Percentiles rank a stretch among this genome's conserved stretches.
Evolutionary conservation across 2,329 filamentous ascomycete species (phyloP).

Genomic region (Botrytis hyacinthi): DNA sequence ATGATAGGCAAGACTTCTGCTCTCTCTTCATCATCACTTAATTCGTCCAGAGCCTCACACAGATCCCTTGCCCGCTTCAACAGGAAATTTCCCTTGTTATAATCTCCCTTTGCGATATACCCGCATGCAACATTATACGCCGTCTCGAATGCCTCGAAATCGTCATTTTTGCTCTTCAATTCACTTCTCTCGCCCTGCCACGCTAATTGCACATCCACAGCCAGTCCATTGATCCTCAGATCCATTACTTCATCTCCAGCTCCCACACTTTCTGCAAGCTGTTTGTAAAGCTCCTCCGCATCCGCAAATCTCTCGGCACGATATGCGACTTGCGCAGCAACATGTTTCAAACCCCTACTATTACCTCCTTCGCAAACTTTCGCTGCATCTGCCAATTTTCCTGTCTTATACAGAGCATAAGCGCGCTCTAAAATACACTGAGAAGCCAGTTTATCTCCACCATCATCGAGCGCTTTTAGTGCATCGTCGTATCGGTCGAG

Average conservation of each 20-base stretch:
- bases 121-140: conserved; percentile 78
- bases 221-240: conserved; percentile 71
- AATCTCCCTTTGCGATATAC: conserved; percentile 66
- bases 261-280: conserved; percentile 49
- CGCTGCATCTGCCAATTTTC: conserved; percentile 64
- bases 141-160: conserved; percentile 75
- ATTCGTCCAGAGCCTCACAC: conserved; percentile 70
- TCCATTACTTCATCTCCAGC: conserved; percentile 67
- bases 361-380: conserved; percentile 22
- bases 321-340: conserved; percentile 69
- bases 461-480: conserved; percentile 64
- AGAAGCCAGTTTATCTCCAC: conserved; percentile 58
- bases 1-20: conserved; percentile 72
- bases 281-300: conserved; percentile 61
- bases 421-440: conserved; percentile 67
- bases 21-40: conserved; percentile 71
- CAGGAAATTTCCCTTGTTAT: conserved; percentile 62
- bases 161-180: conserved; percentile 44
- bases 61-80: conserved; percentile 68
- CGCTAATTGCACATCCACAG: conserved; percentile 68
- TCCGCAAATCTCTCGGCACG: conserved; percentile 70
- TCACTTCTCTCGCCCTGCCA: conserved; percentile 55
- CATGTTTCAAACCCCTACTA: conserved; percentile 43
- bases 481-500: conserved; percentile 81
- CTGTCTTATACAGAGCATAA: conserved; percentile 82